Evolutionary conservation across 2,329 filamentous ascomycete genomes (phyloP).

Genomic region (Calonectria pauciramosa): DNA sequence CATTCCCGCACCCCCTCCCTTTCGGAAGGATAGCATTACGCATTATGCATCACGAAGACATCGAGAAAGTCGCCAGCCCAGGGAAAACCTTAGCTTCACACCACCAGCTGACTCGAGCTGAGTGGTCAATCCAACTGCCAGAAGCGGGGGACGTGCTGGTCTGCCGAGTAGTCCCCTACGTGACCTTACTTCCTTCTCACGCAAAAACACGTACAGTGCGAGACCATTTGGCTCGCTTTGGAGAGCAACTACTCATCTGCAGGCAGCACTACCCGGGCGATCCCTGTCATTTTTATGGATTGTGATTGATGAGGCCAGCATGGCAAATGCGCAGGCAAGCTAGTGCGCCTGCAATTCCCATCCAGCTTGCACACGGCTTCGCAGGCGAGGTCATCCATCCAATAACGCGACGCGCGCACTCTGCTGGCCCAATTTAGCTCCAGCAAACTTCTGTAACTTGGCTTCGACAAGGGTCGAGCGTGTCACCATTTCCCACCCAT

Average conservation of each 20-base stretch:
- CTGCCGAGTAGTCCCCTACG: not conserved
- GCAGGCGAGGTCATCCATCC: slow-evolving; percentile 12
- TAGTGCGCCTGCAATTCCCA: slow-evolving; percentile 31
- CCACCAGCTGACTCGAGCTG: slow-evolving; percentile 15
- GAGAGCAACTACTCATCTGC: slow-evolving; percentile 4
- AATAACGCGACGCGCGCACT: slow-evolving; percentile 34
- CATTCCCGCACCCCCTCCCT: slow-evolving; percentile 20
- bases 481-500: slow-evolving; percentile 24
- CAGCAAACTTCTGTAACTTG: slow-evolving; percentile 8
- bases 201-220: slow-evolving; percentile 37
- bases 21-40: slow-evolving; percentile 19
- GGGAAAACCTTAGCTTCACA: slow-evolving; percentile 34
- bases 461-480: slow-evolving; percentile 17
- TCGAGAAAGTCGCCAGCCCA: not conserved
- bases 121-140: slow-evolving; percentile 18
- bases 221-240: slow-evolving; percentile 1
- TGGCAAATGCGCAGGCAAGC: slow-evolving; percentile 28
- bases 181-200: not conserved
- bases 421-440: slow-evolving; percentile 1
- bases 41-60: slow-evolving; percentile 8
- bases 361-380: slow-evolving; percentile 18
- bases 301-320: slow-evolving; percentile 32
- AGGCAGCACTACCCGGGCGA: slow-evolving; percentile 6
- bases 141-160: slow-evolving; percentile 34
- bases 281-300: slow-evolving; percentile 27